phyloP scores from a whole-genome alignment of 768 basidiomycete species.

The Leccinum ochraceum region DNA sequence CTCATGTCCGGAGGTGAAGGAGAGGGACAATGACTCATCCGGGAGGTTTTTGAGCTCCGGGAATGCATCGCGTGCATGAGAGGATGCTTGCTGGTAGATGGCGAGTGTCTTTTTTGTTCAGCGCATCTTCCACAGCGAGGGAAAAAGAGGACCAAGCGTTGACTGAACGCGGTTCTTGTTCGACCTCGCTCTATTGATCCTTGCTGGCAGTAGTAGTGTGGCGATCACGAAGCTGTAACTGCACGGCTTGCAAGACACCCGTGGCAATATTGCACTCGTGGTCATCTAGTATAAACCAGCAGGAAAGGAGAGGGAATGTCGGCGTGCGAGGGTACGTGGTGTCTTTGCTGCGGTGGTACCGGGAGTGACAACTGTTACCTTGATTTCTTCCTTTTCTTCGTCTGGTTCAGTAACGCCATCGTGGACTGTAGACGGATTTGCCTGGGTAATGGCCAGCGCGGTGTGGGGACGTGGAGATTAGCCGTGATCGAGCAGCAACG shows the following conservation, averaged over 20 bases:
- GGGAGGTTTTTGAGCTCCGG: too few relatives aligned
- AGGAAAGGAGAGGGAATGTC: slow-evolving; percentile 59
- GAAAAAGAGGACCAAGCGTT: slow-evolving; percentile 23
- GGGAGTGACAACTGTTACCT: slow-evolving; percentile 26
- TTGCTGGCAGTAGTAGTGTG: slow-evolving; percentile 44
- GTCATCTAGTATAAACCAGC: slow-evolving; percentile 37
- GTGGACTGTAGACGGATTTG: slow-evolving; percentile 57
- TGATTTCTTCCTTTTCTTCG: slow-evolving; percentile 61
- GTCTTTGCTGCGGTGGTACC: slow-evolving; percentile 32
- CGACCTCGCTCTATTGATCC: slow-evolving; percentile 20
- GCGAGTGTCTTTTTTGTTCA: slow-evolving; percentile 6
- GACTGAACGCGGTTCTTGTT: slow-evolving; percentile 30
- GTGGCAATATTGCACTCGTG: slow-evolving; percentile 34
- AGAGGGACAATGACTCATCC: too few relatives aligned
- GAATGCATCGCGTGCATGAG: too few relatives aligned
- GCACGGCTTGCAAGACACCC: slow-evolving; percentile 62
- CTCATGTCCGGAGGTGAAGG: too few relatives aligned
- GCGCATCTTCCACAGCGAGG: slow-evolving; percentile 20
- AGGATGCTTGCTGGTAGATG: neutral
- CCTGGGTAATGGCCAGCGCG: slow-evolving; percentile 74
- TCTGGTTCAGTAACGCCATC: slow-evolving; percentile 48
- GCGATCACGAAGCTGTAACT: slow-evolving; percentile 59
- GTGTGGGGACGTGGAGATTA: slow-evolving; percentile 36
- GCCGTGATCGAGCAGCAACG: neutral
- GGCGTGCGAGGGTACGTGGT: slow-evolving; percentile 50